Evolutionary conservation across 768 basidiomycete species (phyloP).

Genomic region (Pulveroboletus frians): DNA sequence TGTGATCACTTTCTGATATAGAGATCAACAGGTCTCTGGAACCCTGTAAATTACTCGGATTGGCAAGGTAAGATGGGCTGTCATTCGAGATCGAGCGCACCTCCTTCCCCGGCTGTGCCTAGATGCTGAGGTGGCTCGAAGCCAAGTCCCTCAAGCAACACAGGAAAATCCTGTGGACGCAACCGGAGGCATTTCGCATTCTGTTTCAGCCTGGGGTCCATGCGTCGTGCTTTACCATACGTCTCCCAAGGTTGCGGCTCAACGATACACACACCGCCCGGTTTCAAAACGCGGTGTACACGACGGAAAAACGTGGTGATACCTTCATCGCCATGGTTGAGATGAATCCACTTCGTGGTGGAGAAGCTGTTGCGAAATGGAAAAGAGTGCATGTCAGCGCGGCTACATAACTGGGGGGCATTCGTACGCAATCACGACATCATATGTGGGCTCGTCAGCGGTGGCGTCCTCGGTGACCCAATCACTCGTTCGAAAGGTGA

Average conservation of each 20-base stretch:
- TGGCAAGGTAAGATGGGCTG: background rate
- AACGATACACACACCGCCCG: constrained; percentile 65
- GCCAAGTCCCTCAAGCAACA: constrained; percentile 53
- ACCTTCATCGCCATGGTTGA: constrained; percentile 74
- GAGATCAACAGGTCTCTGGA: constrained; percentile 47
- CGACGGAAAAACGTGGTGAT: constrained; percentile 63
- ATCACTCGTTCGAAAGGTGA: constrained; percentile 66
- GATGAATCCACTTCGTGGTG: constrained; percentile 88
- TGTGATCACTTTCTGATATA: constrained; percentile 41
- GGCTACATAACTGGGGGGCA: background rate
- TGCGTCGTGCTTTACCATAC: constrained; percentile 71
- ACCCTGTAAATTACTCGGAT: constrained; percentile 10
- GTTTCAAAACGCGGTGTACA: constrained; percentile 50
- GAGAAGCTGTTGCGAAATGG: constrained; percentile 44
- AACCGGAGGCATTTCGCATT: constrained; percentile 52
- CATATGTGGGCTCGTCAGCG: constrained; percentile 60
- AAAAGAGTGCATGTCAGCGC: background rate
- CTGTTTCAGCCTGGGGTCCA: constrained; percentile 59
- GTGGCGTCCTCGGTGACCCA: constrained; percentile 58
- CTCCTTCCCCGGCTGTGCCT: constrained; percentile 60
- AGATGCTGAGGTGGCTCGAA: constrained; percentile 48
- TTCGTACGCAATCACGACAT: constrained; percentile 75
- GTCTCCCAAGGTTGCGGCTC: constrained; percentile 86
- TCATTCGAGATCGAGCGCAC: constrained; percentile 32
- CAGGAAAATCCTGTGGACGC: constrained; percentile 60